These are phyloP conservation scores for Aspergillus tamarii DNA, from an alignment of 2,329 filamentous ascomycete genomes.

Conservation along the genomic window DNA sequence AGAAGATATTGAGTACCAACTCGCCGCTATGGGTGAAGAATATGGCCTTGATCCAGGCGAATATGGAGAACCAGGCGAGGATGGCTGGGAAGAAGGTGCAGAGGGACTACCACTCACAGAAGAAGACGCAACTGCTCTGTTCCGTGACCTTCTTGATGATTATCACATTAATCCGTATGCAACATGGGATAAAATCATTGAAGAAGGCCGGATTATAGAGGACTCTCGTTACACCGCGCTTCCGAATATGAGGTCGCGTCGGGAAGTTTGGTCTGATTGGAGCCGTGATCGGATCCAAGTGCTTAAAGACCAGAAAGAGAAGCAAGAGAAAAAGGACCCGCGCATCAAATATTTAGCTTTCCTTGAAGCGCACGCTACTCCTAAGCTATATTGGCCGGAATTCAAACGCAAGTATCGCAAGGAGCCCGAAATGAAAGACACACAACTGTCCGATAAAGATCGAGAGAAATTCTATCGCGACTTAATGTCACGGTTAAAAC, in stretches of 20 bases:
- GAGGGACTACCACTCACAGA: slow-evolving; percentile 72
- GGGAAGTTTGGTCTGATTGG: slow-evolving; percentile 85
- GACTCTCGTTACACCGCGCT: slow-evolving; percentile 87
- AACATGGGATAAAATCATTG: slow-evolving; percentile 86
- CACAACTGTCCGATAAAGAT: slow-evolving; percentile 50
- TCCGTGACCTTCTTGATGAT: slow-evolving; percentile 85
- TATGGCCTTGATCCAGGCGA: slow-evolving; percentile 78
- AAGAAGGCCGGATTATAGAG: slow-evolving; percentile 78
- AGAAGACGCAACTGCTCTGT: slow-evolving; percentile 75
- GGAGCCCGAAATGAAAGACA: slow-evolving; percentile 69
- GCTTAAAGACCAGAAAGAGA: slow-evolving; percentile 72
- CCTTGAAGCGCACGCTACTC: slow-evolving; percentile 77
- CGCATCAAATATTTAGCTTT: slow-evolving; percentile 80
- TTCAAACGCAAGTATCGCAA: slow-evolving; percentile 90
- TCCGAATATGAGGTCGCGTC: slow-evolving; percentile 76
- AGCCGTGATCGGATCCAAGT: slow-evolving; percentile 73
- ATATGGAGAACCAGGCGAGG: slow-evolving; percentile 65
- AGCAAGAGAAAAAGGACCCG: slow-evolving; percentile 80
- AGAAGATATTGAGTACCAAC: slow-evolving; percentile 89
- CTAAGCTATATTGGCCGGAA: slow-evolving; percentile 96
- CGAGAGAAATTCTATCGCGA: slow-evolving; percentile 54
- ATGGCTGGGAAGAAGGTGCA: slow-evolving; percentile 68
- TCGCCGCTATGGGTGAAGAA: slow-evolving; percentile 86
- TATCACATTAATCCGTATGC: slow-evolving; percentile 81
- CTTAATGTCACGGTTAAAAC: slow-evolving; percentile 49